Conservation (phyloP, 2,329 filamentous ascomycete species). For the Pseudogymnoascus sp. region DNA sequence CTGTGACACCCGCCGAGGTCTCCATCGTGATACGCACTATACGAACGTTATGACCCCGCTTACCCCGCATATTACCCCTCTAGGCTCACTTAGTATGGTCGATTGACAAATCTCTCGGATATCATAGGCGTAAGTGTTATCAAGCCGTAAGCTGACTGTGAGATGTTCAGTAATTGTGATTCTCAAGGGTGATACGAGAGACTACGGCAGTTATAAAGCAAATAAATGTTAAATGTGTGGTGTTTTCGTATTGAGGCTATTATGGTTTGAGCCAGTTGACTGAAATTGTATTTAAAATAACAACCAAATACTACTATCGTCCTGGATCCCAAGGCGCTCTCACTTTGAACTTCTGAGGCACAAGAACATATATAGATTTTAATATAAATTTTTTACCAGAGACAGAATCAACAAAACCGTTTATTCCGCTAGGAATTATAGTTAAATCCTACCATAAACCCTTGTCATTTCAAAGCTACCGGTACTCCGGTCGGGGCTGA, state of each 20-base stretch:
- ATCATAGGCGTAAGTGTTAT: background rate
- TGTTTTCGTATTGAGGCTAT: background rate
- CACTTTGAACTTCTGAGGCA: background rate
- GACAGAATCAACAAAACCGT: background rate
- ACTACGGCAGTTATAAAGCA: background rate
- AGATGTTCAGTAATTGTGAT: background rate
- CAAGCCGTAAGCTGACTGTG: background rate
- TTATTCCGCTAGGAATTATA: background rate
- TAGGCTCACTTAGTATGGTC: background rate
- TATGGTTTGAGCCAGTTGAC: background rate
- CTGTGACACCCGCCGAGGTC: background rate
- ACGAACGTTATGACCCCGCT: background rate
- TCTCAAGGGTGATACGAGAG: too few species aligned
- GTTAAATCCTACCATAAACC: background rate
- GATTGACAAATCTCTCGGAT: slow-evolving; percentile 8
- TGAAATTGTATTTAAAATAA: background rate
- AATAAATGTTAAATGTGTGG: background rate
- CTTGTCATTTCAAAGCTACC: background rate
- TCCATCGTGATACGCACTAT: background rate
- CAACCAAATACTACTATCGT: background rate
- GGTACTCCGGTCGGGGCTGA: background rate
- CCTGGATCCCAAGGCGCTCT: background rate
- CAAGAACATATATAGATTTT: background rate
- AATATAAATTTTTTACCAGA: background rate
- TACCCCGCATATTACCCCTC: slow-evolving; percentile 2